Base-by-base conservation (phyloP, 1,139 yeast genomes). In the Kodamaea fungicola region DNA sequence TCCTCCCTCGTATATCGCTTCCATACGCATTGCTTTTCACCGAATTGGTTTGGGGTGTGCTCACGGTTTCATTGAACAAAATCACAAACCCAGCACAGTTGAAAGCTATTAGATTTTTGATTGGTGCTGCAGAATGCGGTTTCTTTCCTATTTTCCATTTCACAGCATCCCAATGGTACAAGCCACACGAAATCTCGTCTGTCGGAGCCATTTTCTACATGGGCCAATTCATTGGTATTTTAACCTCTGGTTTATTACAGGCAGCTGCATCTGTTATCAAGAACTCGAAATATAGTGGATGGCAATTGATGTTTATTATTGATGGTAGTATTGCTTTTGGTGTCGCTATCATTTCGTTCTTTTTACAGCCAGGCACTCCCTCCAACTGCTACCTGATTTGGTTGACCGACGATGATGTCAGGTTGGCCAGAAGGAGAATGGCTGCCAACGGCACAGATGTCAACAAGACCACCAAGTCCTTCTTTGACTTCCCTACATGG, bases 241-340 rank as follows among this genome's bases (percentile, higher is more conserved):
- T 60, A 38, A 56, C 62, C 7, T 49, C 61, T n/a, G 64, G 63
- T 3, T 45, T 58, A 23, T 45, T 61, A 22, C 61, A 59, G 32
- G 54, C 57, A 10, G 57, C 62, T 16, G 58, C 57, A 3, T 45
- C 47, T 33, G 46, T 49, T 6, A 45, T 43, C 12, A 40, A 44
- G 24, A 50, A 52, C 7, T 24, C 24, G 2, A 26, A 28, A 10
- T 43, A 59, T 28, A 44, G 47, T 13, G 63, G 63, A 7, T 61
- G 66, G 66, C 57, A 55, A 40, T 59, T 58, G 57, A 53, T 59
- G 50, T 61, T 60, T 39, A 54, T 61, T 12, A 52, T 61, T 16
- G 64, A 61, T 41, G 62, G 63, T 8, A 25, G 51, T 6, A 47
- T 58, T 8, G 55, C 64, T 5, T 41, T 59, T 9, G 54, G 46